phyloP scores from a whole-genome alignment of 495 filamentous ascomycete genomes.

The Monascus purpureus region DNA sequence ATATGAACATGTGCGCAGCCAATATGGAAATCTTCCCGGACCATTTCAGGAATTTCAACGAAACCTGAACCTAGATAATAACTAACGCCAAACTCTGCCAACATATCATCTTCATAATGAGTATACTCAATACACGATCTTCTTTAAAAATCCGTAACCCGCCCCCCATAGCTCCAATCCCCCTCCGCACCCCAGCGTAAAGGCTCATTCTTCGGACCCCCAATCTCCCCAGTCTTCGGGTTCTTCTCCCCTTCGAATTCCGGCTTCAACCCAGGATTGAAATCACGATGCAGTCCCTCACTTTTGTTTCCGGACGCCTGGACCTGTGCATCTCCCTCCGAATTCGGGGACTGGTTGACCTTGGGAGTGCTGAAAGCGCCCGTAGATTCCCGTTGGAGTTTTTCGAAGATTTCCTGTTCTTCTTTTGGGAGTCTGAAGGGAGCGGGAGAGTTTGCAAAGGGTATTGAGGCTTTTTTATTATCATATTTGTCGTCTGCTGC shows the following conservation, averaged over 20 bases:
- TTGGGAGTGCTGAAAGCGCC: conserved; percentile 59
- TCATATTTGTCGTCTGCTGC: conserved; percentile 12
- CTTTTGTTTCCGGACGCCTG: conserved; percentile 24
- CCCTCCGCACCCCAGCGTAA: conserved; percentile 67
- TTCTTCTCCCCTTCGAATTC: conserved; percentile 93
- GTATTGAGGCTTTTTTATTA: conserved; percentile 1
- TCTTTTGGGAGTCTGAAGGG: conserved; percentile 75
- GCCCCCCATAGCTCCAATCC: conserved; percentile 93
- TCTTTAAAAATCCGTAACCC: conserved; percentile 80
- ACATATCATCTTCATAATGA: too few species aligned
- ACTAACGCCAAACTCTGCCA: too few species aligned
- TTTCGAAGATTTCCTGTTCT: conserved; percentile 87
- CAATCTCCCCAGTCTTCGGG: conserved; percentile 90
- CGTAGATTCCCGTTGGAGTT: conserved; percentile 57
- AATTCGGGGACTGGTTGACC: conserved; percentile 31
- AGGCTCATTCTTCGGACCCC: conserved; percentile 96
- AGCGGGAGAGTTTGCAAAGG: conserved; percentile 41
- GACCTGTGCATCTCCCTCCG: conserved; percentile 8
- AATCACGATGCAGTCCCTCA: conserved; percentile 55
- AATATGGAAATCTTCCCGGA: too few species aligned
- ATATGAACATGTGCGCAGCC: too few species aligned
- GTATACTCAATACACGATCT: too few species aligned
- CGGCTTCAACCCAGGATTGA: conserved; percentile 58
- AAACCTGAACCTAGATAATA: too few species aligned
- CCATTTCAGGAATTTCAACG: too few species aligned